These are phyloP conservation scores for Spathaspora girioi DNA, from an alignment of 805 yeast species.

Conservation along the genomic window DNA sequence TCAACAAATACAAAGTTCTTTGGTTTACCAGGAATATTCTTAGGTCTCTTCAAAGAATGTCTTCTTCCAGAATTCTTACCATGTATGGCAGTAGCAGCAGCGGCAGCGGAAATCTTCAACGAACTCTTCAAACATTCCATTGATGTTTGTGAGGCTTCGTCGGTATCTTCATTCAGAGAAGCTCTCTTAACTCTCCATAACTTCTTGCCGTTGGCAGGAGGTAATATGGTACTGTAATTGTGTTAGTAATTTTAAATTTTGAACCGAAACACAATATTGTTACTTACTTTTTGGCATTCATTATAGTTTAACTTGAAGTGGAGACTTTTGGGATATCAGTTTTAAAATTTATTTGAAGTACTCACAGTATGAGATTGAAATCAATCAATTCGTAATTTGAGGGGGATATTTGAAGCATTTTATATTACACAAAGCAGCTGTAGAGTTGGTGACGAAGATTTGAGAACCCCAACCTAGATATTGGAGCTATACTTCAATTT, in stretches of 20 bases:
- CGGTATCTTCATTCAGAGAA: conserved; percentile 10
- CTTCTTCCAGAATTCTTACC: conserved; percentile 30
- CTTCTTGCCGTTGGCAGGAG: conserved; percentile 44
- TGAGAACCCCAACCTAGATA: neutral
- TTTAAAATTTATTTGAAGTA: neutral
- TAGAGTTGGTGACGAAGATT: neutral
- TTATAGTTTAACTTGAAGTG: neutral
- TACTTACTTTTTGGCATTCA: conserved; percentile 11
- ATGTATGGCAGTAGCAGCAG: conserved; percentile 37
- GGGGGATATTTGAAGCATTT: neutral
- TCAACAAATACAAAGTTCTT: conserved; percentile 45
- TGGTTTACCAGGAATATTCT: conserved; percentile 42
- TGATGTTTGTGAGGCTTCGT: conserved; percentile 15
- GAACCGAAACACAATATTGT: neutral
- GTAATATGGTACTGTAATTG: conserved; percentile 15
- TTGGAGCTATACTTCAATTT: neutral
- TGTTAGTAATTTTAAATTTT: neutral
- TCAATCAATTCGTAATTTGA: neutral
- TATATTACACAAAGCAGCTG: neutral
- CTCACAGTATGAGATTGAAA: neutral
- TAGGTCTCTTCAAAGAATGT: conserved; percentile 42
- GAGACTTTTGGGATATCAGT: neutral
- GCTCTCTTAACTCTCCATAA: conserved; percentile 42
- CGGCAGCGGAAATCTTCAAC: conserved; percentile 37
- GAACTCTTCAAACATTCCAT: conserved; percentile 41